Evolutionary conservation across 345 rosid genomes (phyloP), one percentile per base, ranked within the genome.

Genomic region (Linum tenue): DNA sequence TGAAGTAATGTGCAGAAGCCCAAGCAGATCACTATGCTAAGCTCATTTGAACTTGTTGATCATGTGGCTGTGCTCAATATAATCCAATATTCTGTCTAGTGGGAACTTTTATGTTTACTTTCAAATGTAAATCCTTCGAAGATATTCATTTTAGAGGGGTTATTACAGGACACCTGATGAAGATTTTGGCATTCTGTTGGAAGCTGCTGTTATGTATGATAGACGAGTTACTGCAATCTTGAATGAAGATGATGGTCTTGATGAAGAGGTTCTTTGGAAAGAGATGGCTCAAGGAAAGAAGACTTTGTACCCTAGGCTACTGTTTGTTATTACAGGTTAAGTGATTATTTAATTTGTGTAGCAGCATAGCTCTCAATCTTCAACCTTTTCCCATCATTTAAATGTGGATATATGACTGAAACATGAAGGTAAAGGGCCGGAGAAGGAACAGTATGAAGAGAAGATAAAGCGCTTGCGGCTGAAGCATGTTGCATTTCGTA

Each of bases 181-280:
- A 80, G 84, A 94, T 78, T 94, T 94, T 82, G 84, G 95, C 72
- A 83, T 94, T 67, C 89, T 94, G 56, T 75, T 94, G 67, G 96
- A 94, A 82, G 99, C 99, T 64, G 96, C 97, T 22, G 89, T 94
- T 31, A 84, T 90, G 95, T 94, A 90, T 81, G 96, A 94, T 69
- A 86, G 95, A 61, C 89, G 95, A 42, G 99, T 90, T 74, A 90
- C 87, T 66, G 97, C 98, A 50, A 79, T 88, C 55, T 71, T 84
- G 44, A 75, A 82, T 72, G 92, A 82, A 79, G 82, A 84, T 22
- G 85, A 88, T 65, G 79, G 80, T 57, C 57, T 63, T 5, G 74
- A 72, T 56, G 81, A 66, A 64, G 83, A 69, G 74, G 63, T 69
- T 60, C 65, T 79, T 59, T 81, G 81, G 82, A 82, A 77, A 59